Percentiles rank a stretch among this genome's conserved stretches.
Evolutionary conservation across 305 asterid genomes (phyloP).

Genomic region (Caryopteris hybrid): DNA sequence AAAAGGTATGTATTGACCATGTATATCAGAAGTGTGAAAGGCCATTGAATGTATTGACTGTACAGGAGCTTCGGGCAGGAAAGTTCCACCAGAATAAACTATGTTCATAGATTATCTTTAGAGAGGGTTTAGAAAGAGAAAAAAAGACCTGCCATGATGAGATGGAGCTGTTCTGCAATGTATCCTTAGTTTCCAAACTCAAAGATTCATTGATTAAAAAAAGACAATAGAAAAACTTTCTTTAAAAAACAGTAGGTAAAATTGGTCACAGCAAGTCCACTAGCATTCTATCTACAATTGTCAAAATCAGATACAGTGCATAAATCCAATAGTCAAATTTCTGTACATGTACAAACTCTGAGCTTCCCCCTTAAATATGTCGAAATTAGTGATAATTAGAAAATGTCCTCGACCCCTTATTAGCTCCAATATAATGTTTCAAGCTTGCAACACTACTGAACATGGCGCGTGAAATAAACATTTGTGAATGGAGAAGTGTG

Average conservation of each 20-base stretch:
- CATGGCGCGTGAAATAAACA: constrained; percentile 1
- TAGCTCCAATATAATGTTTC: neutral
- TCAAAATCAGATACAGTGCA: neutral
- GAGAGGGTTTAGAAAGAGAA: too few relatives aligned
- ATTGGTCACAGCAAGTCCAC: neutral
- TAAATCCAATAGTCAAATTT: neutral
- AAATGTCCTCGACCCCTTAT: neutral
- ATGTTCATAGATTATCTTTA: too few relatives aligned
- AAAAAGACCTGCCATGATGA: neutral
- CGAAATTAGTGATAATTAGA: neutral
- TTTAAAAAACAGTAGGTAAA: neutral
- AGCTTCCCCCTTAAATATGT: neutral
- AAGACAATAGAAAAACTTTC: neutral
- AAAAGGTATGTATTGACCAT: neutral
- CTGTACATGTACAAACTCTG: neutral
- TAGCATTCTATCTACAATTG: neutral
- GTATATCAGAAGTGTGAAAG: neutral
- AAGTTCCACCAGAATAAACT: too few relatives aligned
- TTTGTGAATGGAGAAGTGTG: neutral
- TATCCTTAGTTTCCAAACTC: neutral
- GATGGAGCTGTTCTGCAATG: neutral
- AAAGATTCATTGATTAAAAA: neutral
- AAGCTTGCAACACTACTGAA: neutral
- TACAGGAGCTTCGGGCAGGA: too few relatives aligned
- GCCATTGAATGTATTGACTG: neutral